These are phyloP conservation scores for Comarum palustre DNA, from an alignment of 306 rosid species.

Conservation along the genomic window DNA sequence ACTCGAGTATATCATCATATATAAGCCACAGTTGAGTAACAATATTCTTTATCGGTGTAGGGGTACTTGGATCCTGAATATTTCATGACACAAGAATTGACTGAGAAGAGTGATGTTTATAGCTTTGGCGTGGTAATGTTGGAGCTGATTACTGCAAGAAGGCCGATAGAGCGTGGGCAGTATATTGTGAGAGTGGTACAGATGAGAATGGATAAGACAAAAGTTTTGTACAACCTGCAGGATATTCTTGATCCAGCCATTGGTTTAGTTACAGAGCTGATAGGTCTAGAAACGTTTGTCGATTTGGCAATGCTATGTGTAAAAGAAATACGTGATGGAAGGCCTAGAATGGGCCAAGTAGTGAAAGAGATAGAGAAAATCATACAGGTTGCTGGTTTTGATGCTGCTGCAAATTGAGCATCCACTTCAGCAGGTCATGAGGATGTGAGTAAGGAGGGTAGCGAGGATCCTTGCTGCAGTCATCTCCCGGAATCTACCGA, in stretches of 20 bases:
- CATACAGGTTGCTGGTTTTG: slow-evolving; percentile 51
- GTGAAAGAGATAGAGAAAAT: slow-evolving; percentile 68
- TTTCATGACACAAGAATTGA: slow-evolving; percentile 41
- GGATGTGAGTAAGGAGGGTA: no score
- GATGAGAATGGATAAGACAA: slow-evolving; percentile 46
- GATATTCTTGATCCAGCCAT: slow-evolving; percentile 46
- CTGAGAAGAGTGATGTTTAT: slow-evolving; percentile 79
- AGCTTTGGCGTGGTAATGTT: slow-evolving; percentile 75
- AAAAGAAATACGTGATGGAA: slow-evolving; percentile 45
- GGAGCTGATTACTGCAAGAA: slow-evolving; percentile 63
- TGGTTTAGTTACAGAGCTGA: slow-evolving; percentile 27
- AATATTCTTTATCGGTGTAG: no score
- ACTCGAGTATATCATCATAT: no score
- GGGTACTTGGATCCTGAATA: slow-evolving; percentile 72
- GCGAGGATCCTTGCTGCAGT: no score
- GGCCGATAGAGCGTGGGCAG: slow-evolving; percentile 64
- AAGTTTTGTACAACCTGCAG: slow-evolving; percentile 39
- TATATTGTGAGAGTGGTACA: slow-evolving; percentile 64
- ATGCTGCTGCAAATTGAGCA: slow-evolving; percentile 46
- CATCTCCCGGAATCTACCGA: no score
- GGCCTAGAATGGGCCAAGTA: slow-evolving; percentile 73
- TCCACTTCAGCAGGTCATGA: slow-evolving; percentile 44
- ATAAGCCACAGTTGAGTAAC: no score
- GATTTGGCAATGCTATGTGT: slow-evolving; percentile 62
- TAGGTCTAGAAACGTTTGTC: slow-evolving; percentile 54